Evolutionary conservation across 345 rosid species (phyloP), one percentile per base, ranked within the genome.

Genomic region (Alliaria petiolata): DNA sequence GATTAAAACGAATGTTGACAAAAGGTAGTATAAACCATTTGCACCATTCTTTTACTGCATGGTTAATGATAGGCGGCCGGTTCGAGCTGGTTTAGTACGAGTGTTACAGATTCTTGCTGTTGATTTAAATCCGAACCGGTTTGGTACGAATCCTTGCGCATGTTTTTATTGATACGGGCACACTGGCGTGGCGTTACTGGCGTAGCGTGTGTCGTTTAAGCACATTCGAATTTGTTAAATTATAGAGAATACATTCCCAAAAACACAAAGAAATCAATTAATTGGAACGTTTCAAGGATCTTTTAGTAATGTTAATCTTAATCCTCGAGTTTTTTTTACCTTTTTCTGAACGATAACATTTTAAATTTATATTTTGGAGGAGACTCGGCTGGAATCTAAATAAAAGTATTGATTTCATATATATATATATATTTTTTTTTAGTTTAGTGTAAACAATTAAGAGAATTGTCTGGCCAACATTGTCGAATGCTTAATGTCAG

Each of bases 401-500:
- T n/a, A 10, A 52, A 42, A 39, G 6, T 14, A 58, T 8, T 25
- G 4, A 36, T 25, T 12, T 22, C 4, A 7, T 45, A 51, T 5
- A 6, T 30, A 1, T n/a, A n/a, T n/a, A n/a, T n/a, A n/a, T n/a
- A n/a, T n/a, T n/a, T 40, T 49, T 7, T 28, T 4, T 5, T n/a
- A 61, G n/a, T 2, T 6, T 11, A 30, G 8, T 50, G 26, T 22
- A 14, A 33, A 52, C 33, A 22, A 13, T 34, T 22, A 55, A 54
- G 47, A 72, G 15, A 43, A 16, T 44, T 35, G 49, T 54, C 9
- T 72, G 49, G 58, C 57, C 64, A 72, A 59, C 52, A 49, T 64
- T 64, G 16, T 54, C 57, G 57, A 72, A 55, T 55, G 71, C 65
- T 64, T 55, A 45, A 5, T 72, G 76, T 72, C 70, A 72, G 66